Evolutionary conservation across 2,329 filamentous ascomycete species (phyloP).

Genomic region (Cordyceps javanica): DNA sequence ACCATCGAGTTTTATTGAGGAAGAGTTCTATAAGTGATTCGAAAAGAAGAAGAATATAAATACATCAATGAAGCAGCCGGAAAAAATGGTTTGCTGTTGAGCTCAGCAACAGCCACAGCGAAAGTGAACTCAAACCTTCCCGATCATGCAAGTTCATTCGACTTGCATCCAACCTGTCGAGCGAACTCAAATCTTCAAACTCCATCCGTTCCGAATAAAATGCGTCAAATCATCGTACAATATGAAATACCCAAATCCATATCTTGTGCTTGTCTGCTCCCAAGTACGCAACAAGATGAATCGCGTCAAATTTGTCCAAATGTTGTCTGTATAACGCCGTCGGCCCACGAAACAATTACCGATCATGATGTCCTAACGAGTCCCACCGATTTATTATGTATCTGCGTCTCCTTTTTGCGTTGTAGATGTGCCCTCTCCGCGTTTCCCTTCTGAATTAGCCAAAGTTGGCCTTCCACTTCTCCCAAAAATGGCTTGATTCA

Average conservation of each 20-base stretch:
- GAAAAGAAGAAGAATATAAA: constrained; percentile 2
- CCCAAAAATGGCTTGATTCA: constrained; percentile 53
- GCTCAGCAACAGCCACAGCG: neutral
- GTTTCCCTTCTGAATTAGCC: constrained; percentile 12
- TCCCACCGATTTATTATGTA: neutral
- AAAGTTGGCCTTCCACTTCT: constrained; percentile 41
- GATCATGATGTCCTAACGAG: constrained; percentile 9
- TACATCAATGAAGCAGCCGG: constrained; percentile 7
- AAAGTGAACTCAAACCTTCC: neutral
- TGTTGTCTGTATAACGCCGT: constrained; percentile 11
- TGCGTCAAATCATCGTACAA: constrained; percentile 6
- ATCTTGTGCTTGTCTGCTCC: neutral
- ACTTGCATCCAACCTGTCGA: neutral
- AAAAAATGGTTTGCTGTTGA: neutral
- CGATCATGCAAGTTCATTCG: neutral
- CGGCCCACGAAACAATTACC: constrained; percentile 6
- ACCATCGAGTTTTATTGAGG: constrained; percentile 4
- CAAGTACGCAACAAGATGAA: neutral
- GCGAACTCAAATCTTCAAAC: constrained; percentile 1
- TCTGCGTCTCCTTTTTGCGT: neutral
- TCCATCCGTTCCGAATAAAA: constrained; percentile 1
- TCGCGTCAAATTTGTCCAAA: constrained; percentile 11
- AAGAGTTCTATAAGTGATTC: constrained; percentile 6
- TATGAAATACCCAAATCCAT: neutral
- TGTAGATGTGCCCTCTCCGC: neutral